Percentiles rank a stretch among this genome's conserved stretches.
phyloP scores from a whole-genome alignment of 2,329 filamentous ascomycete genomes.

The Verticillium nubilum region DNA sequence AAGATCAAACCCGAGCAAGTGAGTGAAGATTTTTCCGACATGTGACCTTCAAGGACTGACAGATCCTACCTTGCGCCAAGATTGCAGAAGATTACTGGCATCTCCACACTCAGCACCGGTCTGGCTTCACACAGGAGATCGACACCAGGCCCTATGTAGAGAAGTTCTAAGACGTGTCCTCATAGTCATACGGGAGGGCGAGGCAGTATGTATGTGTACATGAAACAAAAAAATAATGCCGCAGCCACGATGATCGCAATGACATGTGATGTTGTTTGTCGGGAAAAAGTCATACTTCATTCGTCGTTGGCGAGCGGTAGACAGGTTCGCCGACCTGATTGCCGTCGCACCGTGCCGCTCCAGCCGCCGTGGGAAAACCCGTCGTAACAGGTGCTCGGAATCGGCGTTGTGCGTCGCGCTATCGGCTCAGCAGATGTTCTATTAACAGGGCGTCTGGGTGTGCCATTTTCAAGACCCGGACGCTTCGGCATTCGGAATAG shows the following conservation, averaged over 20 bases:
- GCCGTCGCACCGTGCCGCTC: constrained; percentile 8
- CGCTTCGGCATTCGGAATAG: background rate
- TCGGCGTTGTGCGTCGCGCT: constrained; percentile 12
- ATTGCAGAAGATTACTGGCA: constrained; percentile 87
- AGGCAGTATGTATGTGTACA: background rate
- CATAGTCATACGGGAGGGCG: background rate
- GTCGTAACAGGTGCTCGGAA: constrained; percentile 13
- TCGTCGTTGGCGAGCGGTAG: constrained; percentile 8
- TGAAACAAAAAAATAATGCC: background rate
- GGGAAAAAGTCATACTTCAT: constrained; percentile 15
- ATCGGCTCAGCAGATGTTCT: background rate
- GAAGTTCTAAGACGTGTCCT: constrained; percentile 51
- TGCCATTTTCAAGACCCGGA: constrained; percentile 10
- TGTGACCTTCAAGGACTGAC: constrained; percentile 7
- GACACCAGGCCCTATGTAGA: constrained; percentile 77
- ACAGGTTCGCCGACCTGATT: constrained; percentile 9
- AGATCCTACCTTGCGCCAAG: constrained; percentile 30
- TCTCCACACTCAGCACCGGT: constrained; percentile 73
- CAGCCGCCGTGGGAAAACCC: constrained; percentile 9
- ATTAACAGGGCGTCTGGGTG: background rate
- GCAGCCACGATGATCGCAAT: background rate
- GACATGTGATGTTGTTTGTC: background rate
- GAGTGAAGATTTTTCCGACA: constrained; percentile 31
- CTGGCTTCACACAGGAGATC: constrained; percentile 75
- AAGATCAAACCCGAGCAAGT: constrained; percentile 74